Conservation (phyloP, 768 basidiomycete species). For the Hypholoma sublateritium region DNA sequence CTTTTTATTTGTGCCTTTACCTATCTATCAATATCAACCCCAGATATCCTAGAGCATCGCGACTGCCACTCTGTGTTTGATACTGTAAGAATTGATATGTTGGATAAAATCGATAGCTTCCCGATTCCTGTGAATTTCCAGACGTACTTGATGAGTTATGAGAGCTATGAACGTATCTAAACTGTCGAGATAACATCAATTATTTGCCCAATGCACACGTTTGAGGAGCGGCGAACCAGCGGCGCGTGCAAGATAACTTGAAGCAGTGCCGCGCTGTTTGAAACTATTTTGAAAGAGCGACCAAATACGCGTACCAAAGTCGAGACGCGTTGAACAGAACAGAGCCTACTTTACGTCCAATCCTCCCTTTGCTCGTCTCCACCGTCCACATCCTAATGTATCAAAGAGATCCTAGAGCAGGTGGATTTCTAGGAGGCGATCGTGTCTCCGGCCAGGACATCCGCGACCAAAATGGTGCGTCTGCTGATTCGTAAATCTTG, state of each 20-base stretch:
- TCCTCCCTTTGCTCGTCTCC: constrained; percentile 8
- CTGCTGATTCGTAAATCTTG: constrained; percentile 3
- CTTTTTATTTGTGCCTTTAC: neutral
- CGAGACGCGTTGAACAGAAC: constrained; percentile 17
- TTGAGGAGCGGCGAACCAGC: too few relatives aligned
- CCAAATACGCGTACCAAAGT: constrained; percentile 20
- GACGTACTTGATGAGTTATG: too few relatives aligned
- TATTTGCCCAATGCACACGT: too few relatives aligned
- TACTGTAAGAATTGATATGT: constrained; percentile 2
- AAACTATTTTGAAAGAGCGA: constrained; percentile 21
- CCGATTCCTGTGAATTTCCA: too few relatives aligned
- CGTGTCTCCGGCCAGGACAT: constrained; percentile 94
- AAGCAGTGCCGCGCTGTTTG: constrained; percentile 18
- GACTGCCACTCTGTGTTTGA: neutral
- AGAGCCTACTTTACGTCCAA: constrained; percentile 6
- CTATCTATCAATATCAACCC: constrained; percentile 8
- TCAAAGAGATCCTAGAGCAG: constrained; percentile 89
- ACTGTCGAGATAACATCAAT: too few relatives aligned
- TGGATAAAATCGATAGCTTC: neutral
- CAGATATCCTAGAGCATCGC: constrained; percentile 1
- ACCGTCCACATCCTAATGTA: constrained; percentile 50
- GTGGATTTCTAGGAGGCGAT: constrained; percentile 92
- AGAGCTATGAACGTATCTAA: too few relatives aligned
- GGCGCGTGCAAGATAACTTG: too few relatives aligned
- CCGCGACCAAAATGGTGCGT: constrained; percentile 91